Evolutionary conservation across 2,329 filamentous ascomycete genomes (phyloP), one percentile per base, ranked within the genome.

Genomic region (Fusarium abutilonis): DNA sequence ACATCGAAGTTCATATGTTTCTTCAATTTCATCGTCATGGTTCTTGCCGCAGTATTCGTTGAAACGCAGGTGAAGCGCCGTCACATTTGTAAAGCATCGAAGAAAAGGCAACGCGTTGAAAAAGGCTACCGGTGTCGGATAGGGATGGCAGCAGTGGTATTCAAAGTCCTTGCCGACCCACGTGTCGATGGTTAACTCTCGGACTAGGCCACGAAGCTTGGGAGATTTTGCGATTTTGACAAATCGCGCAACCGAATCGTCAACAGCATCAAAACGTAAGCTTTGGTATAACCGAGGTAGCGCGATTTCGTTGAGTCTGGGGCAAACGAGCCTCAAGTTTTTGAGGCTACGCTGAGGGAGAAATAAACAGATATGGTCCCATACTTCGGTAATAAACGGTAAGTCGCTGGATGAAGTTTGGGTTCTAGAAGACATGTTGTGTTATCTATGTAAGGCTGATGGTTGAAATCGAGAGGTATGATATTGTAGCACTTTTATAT

Each of bases 151-250:
- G 11, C 46, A 9, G 9, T 23, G 23, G 28, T 43, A 48, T 14
- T 28, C 13, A 9, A 52, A 38, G 1, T 34, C 47, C 2, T 32
- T 21, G 5, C 21, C 42, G 11, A 34, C 17, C 58, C 54, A 47
- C 2, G 55, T 51, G 31, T 65, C 62, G 26, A 45, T 51, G 3
- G 56, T 60, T 4, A 56, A 26, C 10, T 61, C 56, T 4, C 41
- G 50, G 4, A 62, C 45, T 0, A 70, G 15, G 5, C 39, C 11
- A 0, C 64, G 40, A 0, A 70, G 44, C 1, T 29, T 17, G 1
- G 52, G 43, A 1, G 49, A 40, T 13, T 59, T 55, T 14, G 64
- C 51, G 1, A 70, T 46, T 0, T 43, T 21, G 23, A 61, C 26
- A 17, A 70, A 68, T 14, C 34, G 32, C 8, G 58, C 10, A 3